Evolutionary conservation across 208 protist species (phyloP), one percentile per base, ranked within the genome.

Genomic region (Leptomonas pyrrhocoris): DNA sequence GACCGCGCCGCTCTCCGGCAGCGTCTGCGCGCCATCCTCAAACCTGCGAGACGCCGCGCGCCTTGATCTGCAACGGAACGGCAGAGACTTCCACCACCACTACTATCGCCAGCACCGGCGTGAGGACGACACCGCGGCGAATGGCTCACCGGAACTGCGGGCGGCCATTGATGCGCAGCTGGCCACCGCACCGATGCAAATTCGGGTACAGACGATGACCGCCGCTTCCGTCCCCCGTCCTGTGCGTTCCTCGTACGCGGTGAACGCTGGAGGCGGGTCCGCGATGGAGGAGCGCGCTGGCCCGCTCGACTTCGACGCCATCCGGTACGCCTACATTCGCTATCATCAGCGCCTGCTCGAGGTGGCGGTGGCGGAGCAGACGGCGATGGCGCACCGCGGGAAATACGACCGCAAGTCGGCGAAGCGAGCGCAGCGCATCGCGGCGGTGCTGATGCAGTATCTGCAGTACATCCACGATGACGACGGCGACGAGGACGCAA

Each of bases 331-430:
- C 23, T 60, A 77, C 51, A 63, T 62, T 1, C 62, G 45, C 1
- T 34, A 71, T 63, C 36, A 67, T 16, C 72, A 66, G 27, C 63
- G 63, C 11, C 64, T 77, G 23, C 64, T 77, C 30, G 63, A 70
- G 48, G 46, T 62, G 46, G 72, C 72, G 2, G 72, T 77, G 64
- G 72, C 72, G 42, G 72, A 77, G 57, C 63, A 77, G 40, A 62
- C 72, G 5, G 64, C 72, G n/a, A 59, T 77, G 23, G 63, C 57
- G 12, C 57, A 77, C 40, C 57, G 55, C 13, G 28, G 27, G 7
- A 54, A 49, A 27, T 3, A 55, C 28, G 48, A 66, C 50, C 63
- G 72, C 55, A 70, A 62, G 57, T 71, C 64, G 0, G 46, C 49
- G 6, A 77, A 77, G 63, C 34, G 57, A 21, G 63, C 63, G n/a